Base-by-base conservation (phyloP, 192 early-diverging fungal genomes). In the Linnemannia hyalina region DNA sequence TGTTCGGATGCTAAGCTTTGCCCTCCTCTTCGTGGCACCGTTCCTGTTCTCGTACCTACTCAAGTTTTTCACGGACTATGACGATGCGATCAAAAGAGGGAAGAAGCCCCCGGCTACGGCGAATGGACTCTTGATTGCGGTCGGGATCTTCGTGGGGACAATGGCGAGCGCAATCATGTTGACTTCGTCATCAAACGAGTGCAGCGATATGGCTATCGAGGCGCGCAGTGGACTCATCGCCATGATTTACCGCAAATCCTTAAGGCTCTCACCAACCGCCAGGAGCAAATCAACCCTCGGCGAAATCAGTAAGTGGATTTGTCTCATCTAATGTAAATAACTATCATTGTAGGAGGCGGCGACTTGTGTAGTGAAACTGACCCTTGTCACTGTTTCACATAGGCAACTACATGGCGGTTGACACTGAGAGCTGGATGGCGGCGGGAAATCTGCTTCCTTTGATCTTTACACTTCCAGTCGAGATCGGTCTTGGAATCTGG, bases 181-280 rank as follows among this genome's bases (percentile, higher is more conserved):
- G 38, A 76, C 79, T 44, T 70, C 73, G 11, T 81, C 79, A 6
- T 80, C 84, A 9, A n/a, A 77, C 3, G 72, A 74, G 1, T 75
- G 35, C 80, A 91, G 95, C 73, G 90, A 90, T 47, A 92, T 92
- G 18, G 93, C 93, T 36, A 93, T 95, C 90, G 91, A 92, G 29
- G 84, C 91, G 16, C 93, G 94, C 71, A 91, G 94, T 22, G 95
- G 94, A 18, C 85, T 96, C 42, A 91, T 94, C 26, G 90, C 95
- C 0, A 93, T 95, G 54, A 93, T 98, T 41, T 98, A 97, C 87
- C 89, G 89, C 41, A 98, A 97, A 88, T 90, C 95, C 23, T 42
- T 99, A 68, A 71, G 88, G 6, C 92, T 99, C 29, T 96, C 95
- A 10, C 95, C 93, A 13, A 40, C 23, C 15, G 75, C 84, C 6